Percentiles rank a stretch among this genome's conserved stretches.
phyloP scores from a whole-genome alignment of 2,329 filamentous ascomycete species.

The Dactylellina cionopaga region DNA sequence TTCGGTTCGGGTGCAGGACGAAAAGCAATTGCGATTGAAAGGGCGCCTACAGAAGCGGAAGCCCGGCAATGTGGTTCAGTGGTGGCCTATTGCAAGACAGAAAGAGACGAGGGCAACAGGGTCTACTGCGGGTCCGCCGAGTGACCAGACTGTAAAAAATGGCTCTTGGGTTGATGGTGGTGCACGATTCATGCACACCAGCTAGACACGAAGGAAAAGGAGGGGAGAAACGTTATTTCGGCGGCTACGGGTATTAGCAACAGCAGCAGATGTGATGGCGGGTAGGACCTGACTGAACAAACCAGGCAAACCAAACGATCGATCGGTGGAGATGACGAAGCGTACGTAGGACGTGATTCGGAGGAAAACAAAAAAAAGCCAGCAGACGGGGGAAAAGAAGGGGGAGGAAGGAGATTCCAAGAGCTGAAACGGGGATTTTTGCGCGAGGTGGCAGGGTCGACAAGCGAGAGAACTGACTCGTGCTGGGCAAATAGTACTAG shows the following conservation, averaged over 20 bases:
- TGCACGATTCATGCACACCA: constrained; percentile 45
- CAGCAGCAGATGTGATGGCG: constrained; percentile 33
- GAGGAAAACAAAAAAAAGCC: constrained; percentile 40
- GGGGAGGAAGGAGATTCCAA: constrained; percentile 43
- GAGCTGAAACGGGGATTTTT: constrained; percentile 52
- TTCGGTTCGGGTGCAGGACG: neutral
- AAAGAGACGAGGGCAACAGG: constrained; percentile 36
- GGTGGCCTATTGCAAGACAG: constrained; percentile 40
- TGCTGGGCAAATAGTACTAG: neutral
- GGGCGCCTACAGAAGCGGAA: constrained; percentile 38
- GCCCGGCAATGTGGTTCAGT: constrained; percentile 24
- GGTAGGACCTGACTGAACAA: constrained; percentile 28
- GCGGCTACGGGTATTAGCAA: constrained; percentile 41
- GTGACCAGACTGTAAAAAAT: constrained; percentile 25
- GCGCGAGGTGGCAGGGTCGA: constrained; percentile 47
- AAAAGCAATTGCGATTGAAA: constrained; percentile 18
- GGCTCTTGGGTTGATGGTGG: constrained; percentile 12
- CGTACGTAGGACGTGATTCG: constrained; percentile 38
- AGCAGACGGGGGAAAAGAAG: constrained; percentile 39
- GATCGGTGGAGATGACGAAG: constrained; percentile 47
- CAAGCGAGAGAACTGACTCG: constrained; percentile 52
- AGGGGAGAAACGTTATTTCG: constrained; percentile 23
- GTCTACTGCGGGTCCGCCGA: constrained; percentile 48
- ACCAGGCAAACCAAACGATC: constrained; percentile 41
- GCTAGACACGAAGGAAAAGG: constrained; percentile 18